Percentiles rank a stretch among this genome's conserved stretches.
Conservation (phyloP, 2,329 filamentous ascomycete species). For the Aspergillus floridensis region DNA sequence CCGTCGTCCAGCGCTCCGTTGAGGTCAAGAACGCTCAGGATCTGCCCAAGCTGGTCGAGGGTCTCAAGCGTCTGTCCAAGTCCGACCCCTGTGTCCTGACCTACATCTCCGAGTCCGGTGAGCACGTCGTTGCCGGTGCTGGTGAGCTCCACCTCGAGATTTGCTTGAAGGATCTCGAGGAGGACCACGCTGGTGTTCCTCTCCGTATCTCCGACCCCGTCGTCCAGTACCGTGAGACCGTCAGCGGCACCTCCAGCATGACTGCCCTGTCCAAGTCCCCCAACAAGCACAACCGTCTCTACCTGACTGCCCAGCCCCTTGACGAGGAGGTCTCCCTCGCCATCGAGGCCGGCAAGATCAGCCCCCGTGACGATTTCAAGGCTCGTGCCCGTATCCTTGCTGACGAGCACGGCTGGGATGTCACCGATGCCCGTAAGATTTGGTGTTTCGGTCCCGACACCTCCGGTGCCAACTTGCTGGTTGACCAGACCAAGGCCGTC, state of each 20-base stretch:
- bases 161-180: constrained; percentile 99
- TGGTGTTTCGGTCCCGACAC: constrained; percentile 99
- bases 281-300: constrained; percentile 99
- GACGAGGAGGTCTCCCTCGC: constrained; percentile 85
- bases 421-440: constrained; percentile 99
- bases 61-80: constrained; percentile 99
- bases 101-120: constrained; percentile 83
- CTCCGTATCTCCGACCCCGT: constrained; percentile 98
- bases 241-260: constrained; percentile 79
- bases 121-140: constrained; percentile 98
- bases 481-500: constrained; percentile 99
- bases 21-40: constrained; percentile 99
- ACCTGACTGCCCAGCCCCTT: constrained; percentile 88
- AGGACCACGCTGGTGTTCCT: constrained; percentile 98
- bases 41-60: constrained; percentile 98
- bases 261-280: constrained; percentile 98
- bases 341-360: constrained; percentile 90
- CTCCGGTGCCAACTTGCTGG: constrained; percentile 93
- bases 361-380: constrained; percentile 98
- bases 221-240: constrained; percentile 98
- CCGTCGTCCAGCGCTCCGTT: constrained; percentile 96
- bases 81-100: constrained; percentile 98
- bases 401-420: constrained; percentile 98
- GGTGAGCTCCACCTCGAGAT: constrained; percentile 99
- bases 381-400: constrained; percentile 91